Conservation (phyloP, 345 rosid genomes). For the Eucalyptus marginata region DNA sequence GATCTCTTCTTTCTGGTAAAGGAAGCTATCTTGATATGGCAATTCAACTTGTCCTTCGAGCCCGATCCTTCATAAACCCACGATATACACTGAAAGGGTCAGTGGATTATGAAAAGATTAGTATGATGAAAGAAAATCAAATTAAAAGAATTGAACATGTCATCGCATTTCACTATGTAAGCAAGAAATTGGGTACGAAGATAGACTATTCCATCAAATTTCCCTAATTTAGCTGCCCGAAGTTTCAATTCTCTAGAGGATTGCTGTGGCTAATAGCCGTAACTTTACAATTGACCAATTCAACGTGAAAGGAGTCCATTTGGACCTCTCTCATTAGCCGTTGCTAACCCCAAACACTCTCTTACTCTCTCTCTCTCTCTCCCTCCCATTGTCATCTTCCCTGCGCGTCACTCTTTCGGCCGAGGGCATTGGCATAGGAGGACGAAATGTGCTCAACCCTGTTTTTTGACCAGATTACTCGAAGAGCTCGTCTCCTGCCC, state of each 20-base stretch:
- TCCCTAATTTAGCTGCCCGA: neutral
- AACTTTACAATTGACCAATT: neutral
- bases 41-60: neutral
- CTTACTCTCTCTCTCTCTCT: too few relatives aligned
- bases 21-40: neutral
- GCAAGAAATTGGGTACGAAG: neutral
- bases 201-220: neutral
- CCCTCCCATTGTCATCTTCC: too few relatives aligned
- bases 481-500: neutral
- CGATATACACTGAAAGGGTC: rapidly evolving
- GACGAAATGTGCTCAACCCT: neutral
- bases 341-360: neutral
- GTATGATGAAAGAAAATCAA: neutral
- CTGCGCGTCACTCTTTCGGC: too few relatives aligned
- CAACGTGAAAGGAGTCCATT: rapidly evolving
- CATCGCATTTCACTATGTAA: neutral
- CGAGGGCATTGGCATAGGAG: too few relatives aligned
- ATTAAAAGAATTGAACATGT: neutral
- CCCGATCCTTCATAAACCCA: neutral
- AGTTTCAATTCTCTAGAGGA: neutral
- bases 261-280: neutral
- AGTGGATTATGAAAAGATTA: neutral
- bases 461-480: neutral
- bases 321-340: neutral
- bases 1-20: neutral